These are phyloP conservation scores for Galeopsis tetrahit DNA, from an alignment of 257 asterid genomes.

Conservation along the genomic window DNA sequence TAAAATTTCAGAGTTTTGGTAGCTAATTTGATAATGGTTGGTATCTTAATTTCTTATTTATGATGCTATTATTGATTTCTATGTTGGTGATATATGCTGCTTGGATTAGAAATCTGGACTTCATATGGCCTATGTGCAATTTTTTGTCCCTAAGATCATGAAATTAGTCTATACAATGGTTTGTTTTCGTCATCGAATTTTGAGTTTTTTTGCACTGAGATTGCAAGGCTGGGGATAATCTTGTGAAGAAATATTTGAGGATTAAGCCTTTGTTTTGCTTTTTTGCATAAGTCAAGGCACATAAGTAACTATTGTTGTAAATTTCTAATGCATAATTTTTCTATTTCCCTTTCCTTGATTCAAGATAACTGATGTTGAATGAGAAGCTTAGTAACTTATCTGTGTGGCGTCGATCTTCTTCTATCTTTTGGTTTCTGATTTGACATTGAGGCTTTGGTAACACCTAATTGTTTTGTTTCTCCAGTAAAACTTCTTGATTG, in stretches of 20 bases:
- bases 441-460: neutral
- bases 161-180: neutral
- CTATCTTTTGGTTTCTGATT: neutral
- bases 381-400: neutral
- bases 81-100: conserved; percentile 8
- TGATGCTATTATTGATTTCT: neutral
- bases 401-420: neutral
- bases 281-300: neutral
- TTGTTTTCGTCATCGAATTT: conserved; percentile 13
- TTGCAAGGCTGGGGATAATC: conserved; percentile 6
- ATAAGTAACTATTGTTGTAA: neutral
- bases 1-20: neutral
- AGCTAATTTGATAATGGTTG: neutral
- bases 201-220: neutral
- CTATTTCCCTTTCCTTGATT: conserved; percentile 8
- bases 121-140: neutral
- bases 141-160: neutral
- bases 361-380: neutral
- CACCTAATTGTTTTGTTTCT: neutral
- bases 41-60: neutral
- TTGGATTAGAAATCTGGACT: neutral
- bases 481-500: conserved; percentile 88
- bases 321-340: neutral
- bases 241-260: neutral
- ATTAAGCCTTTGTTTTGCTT: conserved; percentile 1